Percentiles rank a stretch among this genome's conserved stretches.
These are phyloP conservation scores for Fusarium sp. DNA, from an alignment of 2,329 filamentous ascomycete genomes.

Conservation along the genomic window DNA sequence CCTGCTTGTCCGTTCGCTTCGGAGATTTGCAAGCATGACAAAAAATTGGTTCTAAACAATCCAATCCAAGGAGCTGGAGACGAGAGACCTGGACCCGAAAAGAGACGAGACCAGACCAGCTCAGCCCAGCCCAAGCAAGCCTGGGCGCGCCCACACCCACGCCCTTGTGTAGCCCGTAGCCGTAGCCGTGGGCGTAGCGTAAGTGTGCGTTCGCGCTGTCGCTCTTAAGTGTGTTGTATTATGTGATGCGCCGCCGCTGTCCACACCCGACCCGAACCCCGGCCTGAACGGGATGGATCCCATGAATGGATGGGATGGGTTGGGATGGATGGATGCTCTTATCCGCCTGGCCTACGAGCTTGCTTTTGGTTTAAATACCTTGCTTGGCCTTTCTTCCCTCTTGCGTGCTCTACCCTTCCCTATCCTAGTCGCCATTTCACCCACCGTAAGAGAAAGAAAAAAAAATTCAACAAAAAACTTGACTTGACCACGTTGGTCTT, in stretches of 20 bases:
- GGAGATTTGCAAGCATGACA: constrained; percentile 45
- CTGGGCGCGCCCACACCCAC: constrained; percentile 10
- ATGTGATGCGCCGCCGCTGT: background rate
- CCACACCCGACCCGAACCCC: constrained; percentile 9
- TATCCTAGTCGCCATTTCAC: background rate
- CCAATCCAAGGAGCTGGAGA: background rate
- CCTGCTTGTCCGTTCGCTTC: constrained; percentile 9
- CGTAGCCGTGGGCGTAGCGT: background rate
- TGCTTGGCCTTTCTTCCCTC: constrained; percentile 20
- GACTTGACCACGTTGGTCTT: background rate
- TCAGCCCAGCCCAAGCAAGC: background rate
- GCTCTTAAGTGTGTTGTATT: background rate
- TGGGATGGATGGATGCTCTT: constrained; percentile 26
- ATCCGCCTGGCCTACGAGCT: constrained; percentile 14
- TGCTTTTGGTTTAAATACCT: constrained; percentile 36
- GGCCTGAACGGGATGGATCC: constrained; percentile 23
- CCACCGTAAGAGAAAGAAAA: background rate
- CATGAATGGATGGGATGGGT: constrained; percentile 9
- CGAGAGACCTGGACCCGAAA: background rate
- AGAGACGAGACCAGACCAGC: background rate
- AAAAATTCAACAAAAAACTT: background rate
- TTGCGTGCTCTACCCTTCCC: constrained; percentile 4
- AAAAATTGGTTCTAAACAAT: constrained; percentile 11
- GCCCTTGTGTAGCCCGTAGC: constrained; percentile 25
- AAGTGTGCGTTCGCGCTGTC: background rate